Evolutionary conservation across 176 grass and related monocot species (phyloP).

Genomic region (Triticum urartu): DNA sequence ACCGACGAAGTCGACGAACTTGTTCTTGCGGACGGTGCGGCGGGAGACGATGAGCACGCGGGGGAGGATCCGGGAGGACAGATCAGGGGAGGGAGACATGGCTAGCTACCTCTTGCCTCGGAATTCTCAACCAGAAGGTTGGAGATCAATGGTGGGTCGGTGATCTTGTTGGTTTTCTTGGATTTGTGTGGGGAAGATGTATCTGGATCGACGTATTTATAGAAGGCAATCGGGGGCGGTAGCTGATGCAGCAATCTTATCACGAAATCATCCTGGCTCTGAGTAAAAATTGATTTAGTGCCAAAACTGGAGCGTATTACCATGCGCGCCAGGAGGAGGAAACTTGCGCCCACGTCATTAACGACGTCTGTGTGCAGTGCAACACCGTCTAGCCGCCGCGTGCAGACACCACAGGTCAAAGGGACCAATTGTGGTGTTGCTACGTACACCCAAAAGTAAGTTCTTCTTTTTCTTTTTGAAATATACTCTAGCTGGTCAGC

Average conservation of each 20-base stretch:
- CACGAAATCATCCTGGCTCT: background rate
- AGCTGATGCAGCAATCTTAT: slow-evolving; percentile 15
- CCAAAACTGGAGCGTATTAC: too few relatives aligned
- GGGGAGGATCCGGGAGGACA: slow-evolving; percentile 52
- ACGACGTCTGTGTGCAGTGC: background rate
- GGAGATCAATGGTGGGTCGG: too few relatives aligned
- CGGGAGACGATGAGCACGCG: slow-evolving; percentile 89
- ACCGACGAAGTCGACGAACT: slow-evolving; percentile 97
- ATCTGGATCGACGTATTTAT: slow-evolving; percentile 20
- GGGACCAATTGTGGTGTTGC: background rate
- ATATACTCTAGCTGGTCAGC: background rate
- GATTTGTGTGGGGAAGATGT: too few relatives aligned
- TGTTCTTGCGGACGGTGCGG: slow-evolving; percentile 86
- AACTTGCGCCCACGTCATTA: background rate
- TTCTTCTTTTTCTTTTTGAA: too few relatives aligned
- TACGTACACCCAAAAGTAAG: background rate
- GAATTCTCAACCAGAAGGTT: background rate
- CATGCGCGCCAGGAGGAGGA: background rate
- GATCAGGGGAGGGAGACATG: slow-evolving; percentile 38
- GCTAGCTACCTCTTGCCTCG: background rate
- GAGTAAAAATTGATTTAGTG: too few relatives aligned
- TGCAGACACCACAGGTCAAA: background rate
- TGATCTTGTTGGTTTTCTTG: background rate
- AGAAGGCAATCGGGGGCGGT: background rate
- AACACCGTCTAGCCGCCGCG: slow-evolving; percentile 31